Evolutionary conservation across 768 basidiomycete species (phyloP), one percentile per base, ranked within the genome.

Genomic region (Boletus sp.): DNA sequence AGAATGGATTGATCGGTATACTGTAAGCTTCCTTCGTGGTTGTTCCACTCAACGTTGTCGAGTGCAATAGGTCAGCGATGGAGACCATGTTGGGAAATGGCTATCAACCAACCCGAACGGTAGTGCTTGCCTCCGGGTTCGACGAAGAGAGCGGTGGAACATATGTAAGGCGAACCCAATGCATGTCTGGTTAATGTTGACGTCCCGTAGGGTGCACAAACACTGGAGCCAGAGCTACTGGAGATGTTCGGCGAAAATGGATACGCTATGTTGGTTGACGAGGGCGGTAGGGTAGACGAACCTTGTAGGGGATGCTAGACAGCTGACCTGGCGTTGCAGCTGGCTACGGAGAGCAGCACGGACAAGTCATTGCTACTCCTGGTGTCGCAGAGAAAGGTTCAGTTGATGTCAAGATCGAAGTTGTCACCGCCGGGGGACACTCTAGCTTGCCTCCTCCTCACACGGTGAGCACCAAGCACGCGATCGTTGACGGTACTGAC

Each of bases 361-460:
- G 86, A 7, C 74, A 77, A 11, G 69, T 83, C 12, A 72, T 91
- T 53, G 86, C 89, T 4, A 73, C 73, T 0, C 86, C 85, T 9
- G 87, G 77, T 3, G 80, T 89, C 28, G 83, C 83, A 0, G 90
- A 92, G 73, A 92, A 90, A 68, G 92, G 92, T 10, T 83, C 78
- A 54, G 44, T 87, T 9, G 78, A 90, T 64, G 79, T 85, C 17
- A 75, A 71, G 37, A 76, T 93, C n/a, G 80, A 85, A 54, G 83
- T 94, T 8, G 73, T 79, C 14, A 76, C 86, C 0, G 77, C 85
- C 0, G 93, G 94, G 6, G 94, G 94, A 0, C 94, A 95, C 71
- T 94, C 92, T 0, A 90, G 87, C 63, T 74, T 93, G 14, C 94
- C 94, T 15, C 91, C 90, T 15, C 64, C 73, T 3, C 92, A 97